Conservation (phyloP, 805 yeast species). For the Pichia nakasei region DNA sequence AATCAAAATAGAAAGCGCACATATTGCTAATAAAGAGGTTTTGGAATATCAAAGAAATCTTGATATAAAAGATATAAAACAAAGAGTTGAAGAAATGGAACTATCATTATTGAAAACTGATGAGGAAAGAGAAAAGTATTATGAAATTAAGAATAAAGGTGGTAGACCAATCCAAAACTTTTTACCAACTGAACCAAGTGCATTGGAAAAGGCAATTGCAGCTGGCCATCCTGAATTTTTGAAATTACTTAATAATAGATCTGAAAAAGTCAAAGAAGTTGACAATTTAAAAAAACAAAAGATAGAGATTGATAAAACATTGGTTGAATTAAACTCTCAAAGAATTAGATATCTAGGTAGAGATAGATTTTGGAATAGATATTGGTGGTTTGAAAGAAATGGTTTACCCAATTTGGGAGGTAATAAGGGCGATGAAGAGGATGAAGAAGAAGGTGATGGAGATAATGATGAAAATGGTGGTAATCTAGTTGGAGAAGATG, state of each 20-base stretch:
- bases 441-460: slow-evolving; percentile 28
- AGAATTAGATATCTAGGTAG: slow-evolving; percentile 69
- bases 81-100: slow-evolving; percentile 18
- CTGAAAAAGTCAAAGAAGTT: slow-evolving; percentile 30
- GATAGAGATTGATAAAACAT: slow-evolving; percentile 46
- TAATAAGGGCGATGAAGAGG: slow-evolving; percentile 18
- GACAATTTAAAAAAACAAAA: slow-evolving; percentile 42
- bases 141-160: slow-evolving; percentile 10
- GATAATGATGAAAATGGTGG: slow-evolving; percentile 25
- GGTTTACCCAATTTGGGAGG: slow-evolving; percentile 52
- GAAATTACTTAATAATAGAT: slow-evolving; percentile 36
- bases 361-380: slow-evolving; percentile 76
- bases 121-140: slow-evolving; percentile 13
- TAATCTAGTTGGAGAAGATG: slow-evolving; percentile 19
- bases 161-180: slow-evolving; percentile 22
- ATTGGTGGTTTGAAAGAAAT: slow-evolving; percentile 91
- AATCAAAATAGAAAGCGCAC: slow-evolving; percentile 41
- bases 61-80: slow-evolving; percentile 17
- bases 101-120: slow-evolving; percentile 9
- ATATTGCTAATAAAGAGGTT: slow-evolving; percentile 33
- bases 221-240: slow-evolving; percentile 35
- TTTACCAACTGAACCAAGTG: slow-evolving; percentile 24
- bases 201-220: slow-evolving; percentile 31
- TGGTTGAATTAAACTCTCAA: slow-evolving; percentile 68
- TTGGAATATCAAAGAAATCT: slow-evolving; percentile 24